A percentile compares a stretch with the other conserved stretches of the same genome.
phyloP scores from a whole-genome alignment of 208 protist genomes.

The Trypanosoma brucei region DNA sequence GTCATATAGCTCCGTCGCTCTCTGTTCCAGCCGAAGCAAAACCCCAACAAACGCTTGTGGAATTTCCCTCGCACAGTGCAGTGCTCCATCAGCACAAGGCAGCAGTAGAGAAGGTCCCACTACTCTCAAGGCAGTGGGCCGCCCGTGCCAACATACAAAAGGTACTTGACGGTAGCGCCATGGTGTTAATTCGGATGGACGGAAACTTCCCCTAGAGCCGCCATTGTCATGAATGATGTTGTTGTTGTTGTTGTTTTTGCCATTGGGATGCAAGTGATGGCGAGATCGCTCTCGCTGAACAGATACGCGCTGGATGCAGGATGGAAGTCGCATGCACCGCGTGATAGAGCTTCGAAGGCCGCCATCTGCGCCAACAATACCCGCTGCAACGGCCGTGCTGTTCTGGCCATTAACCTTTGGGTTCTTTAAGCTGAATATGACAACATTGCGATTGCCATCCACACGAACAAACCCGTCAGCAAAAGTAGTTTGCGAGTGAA shows the following conservation, averaged over 20 bases:
- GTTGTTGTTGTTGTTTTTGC: background rate
- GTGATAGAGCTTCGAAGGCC: constrained; percentile 9
- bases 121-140: constrained; percentile 15
- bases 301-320: constrained; percentile 21
- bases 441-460: constrained; percentile 40
- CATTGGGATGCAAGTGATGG: background rate
- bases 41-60: constrained; percentile 51
- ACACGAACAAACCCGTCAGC: constrained; percentile 31
- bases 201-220: background rate
- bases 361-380: constrained; percentile 28
- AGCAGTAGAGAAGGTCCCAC: constrained; percentile 31
- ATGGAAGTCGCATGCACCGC: constrained; percentile 26
- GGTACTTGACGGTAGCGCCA: constrained; percentile 9
- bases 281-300: background rate
- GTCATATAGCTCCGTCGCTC: constrained; percentile 44
- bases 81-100: constrained; percentile 56
- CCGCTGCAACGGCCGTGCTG: background rate
- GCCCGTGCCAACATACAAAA: constrained; percentile 11
- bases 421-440: constrained; percentile 19
- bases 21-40: constrained; percentile 55
- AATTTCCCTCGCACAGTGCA: constrained; percentile 44
- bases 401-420: background rate
- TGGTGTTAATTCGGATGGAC: background rate
- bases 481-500: constrained; percentile 16
- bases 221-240: background rate